Base-by-base conservation (phyloP, 768 basidiomycete species). In the Russula abietina region DNA sequence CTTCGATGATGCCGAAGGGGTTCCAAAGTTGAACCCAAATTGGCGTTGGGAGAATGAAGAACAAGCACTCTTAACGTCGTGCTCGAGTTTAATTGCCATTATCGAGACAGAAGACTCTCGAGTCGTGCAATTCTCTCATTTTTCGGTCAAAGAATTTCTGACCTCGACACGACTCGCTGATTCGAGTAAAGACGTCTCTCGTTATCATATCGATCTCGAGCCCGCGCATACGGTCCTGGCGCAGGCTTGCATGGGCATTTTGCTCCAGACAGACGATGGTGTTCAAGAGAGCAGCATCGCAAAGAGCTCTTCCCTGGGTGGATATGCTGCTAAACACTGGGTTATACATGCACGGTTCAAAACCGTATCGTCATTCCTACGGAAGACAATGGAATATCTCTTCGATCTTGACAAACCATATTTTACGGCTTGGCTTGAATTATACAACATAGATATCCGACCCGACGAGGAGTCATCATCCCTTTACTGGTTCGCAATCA, bases 121-220 rank as follows among this genome's bases (percentile, higher is more conserved):
- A 4, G 26, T 61, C 0, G 53, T 51, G 11, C 53, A 61, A 22
- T 55, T 61, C 26, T 54, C 60, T 3, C 60, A 61, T 6, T 36
- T 61, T 1, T 48, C 60, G 3, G 45, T 61, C 12, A 54, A 61
- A 30, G 53, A 61, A 19, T 61, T 48, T 16, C 28, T 61, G 12
- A 55, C 45, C 0, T 61, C 53, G 7, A 2, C 45, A 48, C 33
- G 53, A 3, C 60, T 61, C 24, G 17, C 45, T 10, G 12, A 30
- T 19, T 38, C 43, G 3, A 45, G 9, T 53, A 11, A 12, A 33
- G 24, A 36, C 11, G 41, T 54, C 41, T 60, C 52, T 0, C 43
- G 43, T 22, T 60, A 61, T 54, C 60, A 55, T 16, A 16, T 61
- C 14, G 14, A 5, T 11, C 53, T 39, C 2, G 24, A 61, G 19